A percentile compares a stretch with the other conserved stretches of the same genome.
These are phyloP conservation scores for Colletotrichum horii DNA, from an alignment of 2,329 filamentous ascomycete species.

Conservation along the genomic window DNA sequence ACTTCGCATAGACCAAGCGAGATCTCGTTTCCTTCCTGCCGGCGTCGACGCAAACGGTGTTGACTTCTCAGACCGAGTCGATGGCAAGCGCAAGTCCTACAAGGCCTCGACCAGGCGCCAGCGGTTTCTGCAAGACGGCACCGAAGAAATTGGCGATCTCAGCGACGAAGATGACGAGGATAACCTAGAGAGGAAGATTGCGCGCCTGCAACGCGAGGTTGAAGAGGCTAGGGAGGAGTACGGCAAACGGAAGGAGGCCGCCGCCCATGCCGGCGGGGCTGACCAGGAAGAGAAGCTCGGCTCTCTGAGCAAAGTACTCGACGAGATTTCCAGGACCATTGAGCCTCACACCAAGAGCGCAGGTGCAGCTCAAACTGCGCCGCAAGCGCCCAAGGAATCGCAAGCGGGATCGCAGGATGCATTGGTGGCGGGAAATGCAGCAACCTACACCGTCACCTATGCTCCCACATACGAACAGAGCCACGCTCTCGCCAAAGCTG, in stretches of 20 bases:
- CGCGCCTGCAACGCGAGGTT: slow-evolving; percentile 82
- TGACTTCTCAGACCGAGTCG: slow-evolving; percentile 90
- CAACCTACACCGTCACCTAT: slow-evolving; percentile 69
- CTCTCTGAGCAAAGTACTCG: slow-evolving; percentile 74
- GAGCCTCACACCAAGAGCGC: slow-evolving; percentile 28
- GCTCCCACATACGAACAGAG: slow-evolving; percentile 69
- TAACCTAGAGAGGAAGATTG: slow-evolving; percentile 77
- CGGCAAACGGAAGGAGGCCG: slow-evolving; percentile 56
- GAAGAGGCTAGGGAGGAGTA: slow-evolving; percentile 73
- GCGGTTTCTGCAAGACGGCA: slow-evolving; percentile 66
- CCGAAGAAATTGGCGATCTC: slow-evolving; percentile 73
- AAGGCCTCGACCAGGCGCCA: slow-evolving; percentile 73
- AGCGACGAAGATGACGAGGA: slow-evolving; percentile 77
- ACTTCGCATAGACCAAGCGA: slow-evolving; percentile 79
- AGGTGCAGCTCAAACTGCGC: not conserved
- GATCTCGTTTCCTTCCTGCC: slow-evolving; percentile 77
- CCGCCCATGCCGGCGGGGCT: slow-evolving; percentile 41
- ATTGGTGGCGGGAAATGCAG: slow-evolving; percentile 1
- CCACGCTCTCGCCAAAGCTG: slow-evolving; percentile 78
- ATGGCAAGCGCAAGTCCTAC: slow-evolving; percentile 83
- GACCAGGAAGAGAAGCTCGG: slow-evolving; percentile 62
- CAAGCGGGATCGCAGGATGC: slow-evolving; percentile 25
- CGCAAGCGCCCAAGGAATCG: slow-evolving; percentile 19
- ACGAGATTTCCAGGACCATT: slow-evolving; percentile 59
- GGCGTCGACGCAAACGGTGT: slow-evolving; percentile 78